These are phyloP conservation scores for Leucosporidium yakuticum DNA, from an alignment of 768 basidiomycete species.

Conservation along the genomic window DNA sequence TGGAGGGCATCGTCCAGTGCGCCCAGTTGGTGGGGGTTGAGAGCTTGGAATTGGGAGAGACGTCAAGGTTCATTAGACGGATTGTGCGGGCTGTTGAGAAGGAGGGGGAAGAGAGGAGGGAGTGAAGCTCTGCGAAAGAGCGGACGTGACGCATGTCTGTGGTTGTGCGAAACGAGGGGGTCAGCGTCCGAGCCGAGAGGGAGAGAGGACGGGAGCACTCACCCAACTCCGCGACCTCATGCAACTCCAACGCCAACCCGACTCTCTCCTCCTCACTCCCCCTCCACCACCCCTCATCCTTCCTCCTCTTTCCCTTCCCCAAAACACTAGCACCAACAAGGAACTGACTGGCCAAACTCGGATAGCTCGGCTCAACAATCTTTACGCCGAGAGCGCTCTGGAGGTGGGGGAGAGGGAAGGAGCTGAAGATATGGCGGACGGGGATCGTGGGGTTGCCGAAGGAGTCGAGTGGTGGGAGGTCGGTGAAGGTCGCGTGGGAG, in stretches of 20 bases:
- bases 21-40: too few relatives aligned
- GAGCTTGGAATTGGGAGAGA: too few relatives aligned
- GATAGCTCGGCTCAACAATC: conserved; percentile 20
- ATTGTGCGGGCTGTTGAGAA: too few relatives aligned
- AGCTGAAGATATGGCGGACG: conserved; percentile 4
- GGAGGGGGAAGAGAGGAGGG: too few relatives aligned
- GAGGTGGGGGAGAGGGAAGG: conserved; percentile 25
- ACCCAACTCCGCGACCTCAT: conserved; percentile 11
- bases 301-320: neutral
- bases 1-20: too few relatives aligned
- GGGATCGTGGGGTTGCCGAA: neutral
- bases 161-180: too few relatives aligned
- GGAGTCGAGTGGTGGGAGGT: neutral
- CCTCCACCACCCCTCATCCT: conserved; percentile 1
- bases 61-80: too few relatives aligned
- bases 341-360: conserved; percentile 7
- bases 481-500: conserved; percentile 8
- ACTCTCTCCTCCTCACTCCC: conserved; percentile 3
- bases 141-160: too few relatives aligned
- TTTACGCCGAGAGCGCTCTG: neutral
- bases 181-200: too few relatives aligned
- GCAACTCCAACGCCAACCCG: conserved; percentile 5
- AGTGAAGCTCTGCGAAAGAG: too few relatives aligned
- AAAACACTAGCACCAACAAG: conserved; percentile 5
- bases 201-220: neutral